Evolutionary conservation across 2,329 filamentous ascomycete genomes (phyloP).

Genomic region (Sporothrix euskadiensis): DNA sequence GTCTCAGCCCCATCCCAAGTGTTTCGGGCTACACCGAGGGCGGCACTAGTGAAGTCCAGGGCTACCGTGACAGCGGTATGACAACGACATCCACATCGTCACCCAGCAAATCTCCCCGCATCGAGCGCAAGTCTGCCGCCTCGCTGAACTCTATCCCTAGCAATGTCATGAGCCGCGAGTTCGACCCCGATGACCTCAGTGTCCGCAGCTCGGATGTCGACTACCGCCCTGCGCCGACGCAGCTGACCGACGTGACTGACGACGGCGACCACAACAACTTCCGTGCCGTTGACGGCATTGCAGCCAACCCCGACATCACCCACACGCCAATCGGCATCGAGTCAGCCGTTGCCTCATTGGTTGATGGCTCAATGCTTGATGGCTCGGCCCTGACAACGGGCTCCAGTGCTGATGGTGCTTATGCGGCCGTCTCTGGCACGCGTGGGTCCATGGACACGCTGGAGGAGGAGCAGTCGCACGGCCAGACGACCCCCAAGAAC

Average conservation of each 20-base stretch:
- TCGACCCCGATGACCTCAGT: constrained; percentile 62
- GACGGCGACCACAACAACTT: constrained; percentile 58
- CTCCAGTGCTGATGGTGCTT: constrained; percentile 54
- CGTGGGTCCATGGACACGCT: constrained; percentile 44
- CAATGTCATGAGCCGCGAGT: constrained; percentile 51
- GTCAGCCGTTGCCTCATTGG: constrained; percentile 84
- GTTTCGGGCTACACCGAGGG: constrained; percentile 82
- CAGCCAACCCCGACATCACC: constrained; percentile 74
- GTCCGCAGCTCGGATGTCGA: constrained; percentile 57
- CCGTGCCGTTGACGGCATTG: constrained; percentile 69
- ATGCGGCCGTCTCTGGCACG: constrained; percentile 42
- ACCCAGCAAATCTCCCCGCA: constrained; percentile 56
- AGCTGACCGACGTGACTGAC: constrained; percentile 48
- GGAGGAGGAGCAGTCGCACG: constrained; percentile 41
- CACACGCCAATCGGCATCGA: constrained; percentile 74
- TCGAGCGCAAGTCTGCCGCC: constrained; percentile 42
- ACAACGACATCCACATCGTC: constrained; percentile 58
- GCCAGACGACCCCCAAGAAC: constrained; percentile 39
- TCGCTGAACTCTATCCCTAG: constrained; percentile 60
- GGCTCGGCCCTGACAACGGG: constrained; percentile 68
- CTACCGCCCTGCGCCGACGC: constrained; percentile 48
- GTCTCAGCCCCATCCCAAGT: constrained; percentile 86
- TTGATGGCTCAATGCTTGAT: constrained; percentile 70
- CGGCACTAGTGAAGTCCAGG: constrained; percentile 56
- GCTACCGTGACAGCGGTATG: constrained; percentile 58